Conservation (phyloP, 352 stramenopile species). For the Pilasporangium apinafurcum region DNA sequence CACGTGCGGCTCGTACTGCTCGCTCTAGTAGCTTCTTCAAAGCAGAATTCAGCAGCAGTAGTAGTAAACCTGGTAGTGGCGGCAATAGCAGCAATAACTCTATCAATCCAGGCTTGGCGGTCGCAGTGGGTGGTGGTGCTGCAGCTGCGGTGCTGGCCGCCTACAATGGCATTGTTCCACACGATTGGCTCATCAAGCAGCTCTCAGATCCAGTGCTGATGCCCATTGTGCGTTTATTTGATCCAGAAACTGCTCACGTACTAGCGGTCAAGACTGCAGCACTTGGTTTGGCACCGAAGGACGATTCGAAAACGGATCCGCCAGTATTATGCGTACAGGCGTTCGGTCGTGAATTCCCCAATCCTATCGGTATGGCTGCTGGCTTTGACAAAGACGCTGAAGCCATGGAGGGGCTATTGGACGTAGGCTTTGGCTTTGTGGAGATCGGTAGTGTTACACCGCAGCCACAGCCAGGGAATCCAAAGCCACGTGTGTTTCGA, state of each 20-base stretch:
- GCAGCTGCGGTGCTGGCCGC: conserved; percentile 48
- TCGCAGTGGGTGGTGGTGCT: conserved; percentile 39
- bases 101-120: too few relatives aligned
- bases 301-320: conserved; percentile 44
- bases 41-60: too few relatives aligned
- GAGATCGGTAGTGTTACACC: conserved; percentile 96
- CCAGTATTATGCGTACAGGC: conserved; percentile 42
- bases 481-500: conserved; percentile 95
- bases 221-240: conserved; percentile 71
- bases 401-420: conserved; percentile 90
- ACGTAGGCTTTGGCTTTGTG: conserved; percentile 93
- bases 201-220: conserved; percentile 69
- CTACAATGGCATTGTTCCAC: conserved; percentile 60
- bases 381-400: conserved; percentile 98
- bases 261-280: conserved; percentile 75
- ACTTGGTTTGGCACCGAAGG: conserved; percentile 65
- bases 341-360: conserved; percentile 80
- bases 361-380: conserved; percentile 93
- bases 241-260: conserved; percentile 83
- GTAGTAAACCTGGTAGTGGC: too few relatives aligned
- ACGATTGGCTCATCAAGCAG: conserved; percentile 70
- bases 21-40: too few relatives aligned
- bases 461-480: conserved; percentile 92
- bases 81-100: too few relatives aligned
- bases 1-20: too few relatives aligned